Conservation (phyloP, 2,329 filamentous ascomycete species). For the Arthroderma uncinatum region DNA sequence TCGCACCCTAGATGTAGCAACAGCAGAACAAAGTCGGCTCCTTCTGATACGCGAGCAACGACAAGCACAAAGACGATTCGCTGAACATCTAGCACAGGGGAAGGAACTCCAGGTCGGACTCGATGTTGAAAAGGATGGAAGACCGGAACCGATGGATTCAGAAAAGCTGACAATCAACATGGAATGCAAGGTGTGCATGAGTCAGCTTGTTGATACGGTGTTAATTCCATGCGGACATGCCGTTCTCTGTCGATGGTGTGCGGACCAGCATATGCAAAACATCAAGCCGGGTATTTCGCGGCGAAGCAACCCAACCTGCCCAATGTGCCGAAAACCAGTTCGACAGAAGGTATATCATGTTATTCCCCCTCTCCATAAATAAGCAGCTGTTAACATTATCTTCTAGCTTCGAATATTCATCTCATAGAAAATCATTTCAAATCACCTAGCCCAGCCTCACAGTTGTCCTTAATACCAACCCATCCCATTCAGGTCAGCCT, state of each 20-base stretch:
- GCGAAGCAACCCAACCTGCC: slow-evolving; percentile 17
- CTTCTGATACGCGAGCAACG: not conserved
- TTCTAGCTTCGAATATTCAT: not conserved
- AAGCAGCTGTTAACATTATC: not conserved
- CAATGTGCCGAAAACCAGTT: slow-evolving; percentile 23
- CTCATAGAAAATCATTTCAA: not conserved
- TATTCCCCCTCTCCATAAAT: not conserved
- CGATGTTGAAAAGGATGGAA: slow-evolving; percentile 35
- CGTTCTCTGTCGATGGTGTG: slow-evolving; percentile 46
- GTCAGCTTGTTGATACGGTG: slow-evolving; percentile 42
- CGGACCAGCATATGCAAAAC: slow-evolving; percentile 39
- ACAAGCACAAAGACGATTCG: not conserved
- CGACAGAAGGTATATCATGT: slow-evolving; percentile 20
- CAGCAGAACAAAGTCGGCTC: no score
- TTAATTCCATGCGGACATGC: slow-evolving; percentile 46
- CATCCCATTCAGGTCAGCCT: no score
- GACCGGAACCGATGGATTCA: slow-evolving; percentile 39
- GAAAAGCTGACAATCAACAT: slow-evolving; percentile 41
- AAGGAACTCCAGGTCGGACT: slow-evolving; percentile 27
- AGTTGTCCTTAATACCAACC: not conserved
- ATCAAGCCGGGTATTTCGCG: slow-evolving; percentile 27
- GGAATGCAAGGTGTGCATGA: slow-evolving; percentile 44
- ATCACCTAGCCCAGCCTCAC: not conserved
- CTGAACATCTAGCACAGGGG: not conserved
- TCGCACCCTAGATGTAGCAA: no score